Evolutionary conservation across 352 stramenopile species (phyloP), one percentile per base, ranked within the genome.

Genomic region (Saprolegnia parasitica): DNA sequence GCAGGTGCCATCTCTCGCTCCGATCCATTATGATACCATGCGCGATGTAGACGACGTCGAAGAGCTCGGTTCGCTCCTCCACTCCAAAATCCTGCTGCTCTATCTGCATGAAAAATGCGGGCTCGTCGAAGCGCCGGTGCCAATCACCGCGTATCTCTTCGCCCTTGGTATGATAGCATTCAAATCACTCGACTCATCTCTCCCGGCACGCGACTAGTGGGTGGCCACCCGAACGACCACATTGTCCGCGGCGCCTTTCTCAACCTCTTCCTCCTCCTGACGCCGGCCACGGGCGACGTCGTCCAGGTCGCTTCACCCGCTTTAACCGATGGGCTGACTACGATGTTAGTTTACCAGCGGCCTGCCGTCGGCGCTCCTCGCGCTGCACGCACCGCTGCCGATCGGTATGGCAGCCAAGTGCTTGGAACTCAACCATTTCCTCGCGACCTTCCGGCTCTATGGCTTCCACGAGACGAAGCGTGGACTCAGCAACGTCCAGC

Each of bases 381-480:
- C 42, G 1, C 42, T 11, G 13, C 42, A 49, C 42, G 42, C 10
- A 4, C 13, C 42, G 13, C 13, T 49, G 42, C 42, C 42, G 13
- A n/a, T 49, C 13, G 8, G 42, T 49, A 15, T 49, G 42, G 13
- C 42, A 2, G 13, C 42, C 13, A 15, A 49, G 13, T 11, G 42
- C 42, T 83, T 85, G 16, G 82, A 77, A 0, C 82, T 92, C 4
- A 86, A 89, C 63, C 80, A 94, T 56, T 92, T 94, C 63, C 74
- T 94, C 11, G 83, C 77, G 20, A 80, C 81, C 4, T 94, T 94
- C 58, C 84, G 83, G 13, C 77, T 78, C 18, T 94, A 88, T 54
- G 86, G 86, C 5, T 94, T 94, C 66, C 78, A 88, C 52, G 84
- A 94, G 73, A 89, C 77, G 64, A 94, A 94, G 66, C 80, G 86